These are phyloP conservation scores for Lotus japonicus DNA, from an alignment of 306 rosid genomes.

Conservation along the genomic window DNA sequence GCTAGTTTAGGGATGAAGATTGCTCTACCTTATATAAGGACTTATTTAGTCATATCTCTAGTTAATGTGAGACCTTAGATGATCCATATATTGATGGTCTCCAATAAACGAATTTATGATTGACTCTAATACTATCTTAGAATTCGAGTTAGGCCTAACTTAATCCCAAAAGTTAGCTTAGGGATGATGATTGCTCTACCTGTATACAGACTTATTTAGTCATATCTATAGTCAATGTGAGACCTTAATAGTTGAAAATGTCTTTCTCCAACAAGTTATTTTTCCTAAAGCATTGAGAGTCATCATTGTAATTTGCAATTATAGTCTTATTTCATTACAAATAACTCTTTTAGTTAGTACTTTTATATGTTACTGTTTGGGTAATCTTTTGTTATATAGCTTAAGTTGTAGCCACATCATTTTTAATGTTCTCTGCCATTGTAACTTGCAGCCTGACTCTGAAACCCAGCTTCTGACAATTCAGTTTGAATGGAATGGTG, in stretches of 20 bases:
- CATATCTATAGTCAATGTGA: too few relatives aligned
- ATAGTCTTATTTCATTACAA: constrained; percentile 1
- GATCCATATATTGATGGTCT: too few relatives aligned
- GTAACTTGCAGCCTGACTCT: constrained; percentile 77
- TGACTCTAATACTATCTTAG: too few relatives aligned
- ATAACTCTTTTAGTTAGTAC: background rate
- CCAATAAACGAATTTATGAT: too few relatives aligned
- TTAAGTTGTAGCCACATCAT: constrained; percentile 11
- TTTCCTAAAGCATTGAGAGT: background rate
- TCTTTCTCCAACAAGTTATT: background rate
- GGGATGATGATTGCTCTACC: too few relatives aligned
- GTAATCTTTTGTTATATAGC: background rate
- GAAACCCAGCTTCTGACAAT: constrained; percentile 84
- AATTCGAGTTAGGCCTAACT: too few relatives aligned
- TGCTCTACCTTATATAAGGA: too few relatives aligned
- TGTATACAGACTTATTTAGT: too few relatives aligned
- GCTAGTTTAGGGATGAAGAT: too few relatives aligned
- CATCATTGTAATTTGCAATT: background rate
- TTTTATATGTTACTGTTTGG: background rate
- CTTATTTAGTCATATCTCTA: too few relatives aligned
- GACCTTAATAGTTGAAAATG: background rate
- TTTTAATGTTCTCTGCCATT: constrained; percentile 5
- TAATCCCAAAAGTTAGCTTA: too few relatives aligned
- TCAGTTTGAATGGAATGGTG: constrained; percentile 96
- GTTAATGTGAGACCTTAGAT: too few relatives aligned